These are phyloP conservation scores for Ustilago crameri DNA, from an alignment of 1,284 basidiomycete species.

Conservation along the genomic window DNA sequence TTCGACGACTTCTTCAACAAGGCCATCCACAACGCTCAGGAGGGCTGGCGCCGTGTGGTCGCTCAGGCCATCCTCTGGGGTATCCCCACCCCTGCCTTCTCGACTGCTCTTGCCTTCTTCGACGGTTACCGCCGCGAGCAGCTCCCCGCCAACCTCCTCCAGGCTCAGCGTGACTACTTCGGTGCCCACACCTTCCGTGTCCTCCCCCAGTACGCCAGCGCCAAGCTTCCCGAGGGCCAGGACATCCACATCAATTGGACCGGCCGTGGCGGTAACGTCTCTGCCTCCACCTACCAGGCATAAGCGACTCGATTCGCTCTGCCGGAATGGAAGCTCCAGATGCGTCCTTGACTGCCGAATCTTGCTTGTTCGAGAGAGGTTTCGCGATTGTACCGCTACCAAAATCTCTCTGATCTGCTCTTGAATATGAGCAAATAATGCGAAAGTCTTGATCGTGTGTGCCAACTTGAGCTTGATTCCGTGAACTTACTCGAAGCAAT, in stretches of 20 bases:
- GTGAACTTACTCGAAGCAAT: too few relatives aligned
- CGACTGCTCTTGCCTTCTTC: conserved; percentile 97
- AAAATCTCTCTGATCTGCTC: conserved; percentile 12
- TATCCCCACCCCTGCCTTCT: conserved; percentile 94
- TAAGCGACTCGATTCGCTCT: conserved; percentile 71
- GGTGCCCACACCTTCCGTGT: conserved; percentile 62
- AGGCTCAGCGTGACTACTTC: conserved; percentile 80
- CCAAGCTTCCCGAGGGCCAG: conserved; percentile 76
- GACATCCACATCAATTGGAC: conserved; percentile 79
- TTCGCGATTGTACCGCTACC: conserved; percentile 9
- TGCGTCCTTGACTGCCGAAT: not conserved
- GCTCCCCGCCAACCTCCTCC: conserved; percentile 89
- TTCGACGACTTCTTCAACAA: conserved; percentile 99
- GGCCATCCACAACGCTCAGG: conserved; percentile 89
- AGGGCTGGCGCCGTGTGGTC: conserved; percentile 96
- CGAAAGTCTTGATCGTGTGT: not conserved
- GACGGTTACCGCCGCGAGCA: conserved; percentile 91
- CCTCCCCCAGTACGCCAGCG: conserved; percentile 61
- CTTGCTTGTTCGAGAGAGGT: conserved; percentile 10
- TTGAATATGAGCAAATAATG: conserved; percentile 14
- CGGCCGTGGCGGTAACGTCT: conserved; percentile 91
- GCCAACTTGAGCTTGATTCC: too few relatives aligned
- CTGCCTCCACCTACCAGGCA: conserved; percentile 89
- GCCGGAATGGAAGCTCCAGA: not conserved
- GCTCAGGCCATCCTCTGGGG: conserved; percentile 98